phyloP scores from a whole-genome alignment of 805 yeast genomes.

The Saccharomycopsis sp. region DNA sequence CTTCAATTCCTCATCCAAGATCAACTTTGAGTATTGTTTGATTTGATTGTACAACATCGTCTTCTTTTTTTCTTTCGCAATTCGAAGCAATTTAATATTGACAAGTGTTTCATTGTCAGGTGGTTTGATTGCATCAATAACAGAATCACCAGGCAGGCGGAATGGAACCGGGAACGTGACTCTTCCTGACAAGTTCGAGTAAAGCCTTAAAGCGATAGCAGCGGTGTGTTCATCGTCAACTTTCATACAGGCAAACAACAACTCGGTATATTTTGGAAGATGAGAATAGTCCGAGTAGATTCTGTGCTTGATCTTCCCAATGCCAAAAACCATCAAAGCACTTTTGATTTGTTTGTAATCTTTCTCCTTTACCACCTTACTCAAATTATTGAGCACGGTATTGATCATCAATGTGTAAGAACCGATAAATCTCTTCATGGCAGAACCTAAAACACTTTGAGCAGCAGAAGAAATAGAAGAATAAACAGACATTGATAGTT shows the following conservation, averaged over 20 bases:
- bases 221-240: constrained; percentile 50
- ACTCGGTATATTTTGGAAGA: constrained; percentile 36
- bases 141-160: constrained; percentile 41
- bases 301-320: constrained; percentile 49
- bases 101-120: constrained; percentile 48
- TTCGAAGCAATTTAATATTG: constrained; percentile 48
- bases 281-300: constrained; percentile 49
- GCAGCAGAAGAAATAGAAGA: constrained; percentile 63
- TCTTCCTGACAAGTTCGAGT: constrained; percentile 32
- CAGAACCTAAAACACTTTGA: constrained; percentile 53
- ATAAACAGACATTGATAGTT: constrained; percentile 59
- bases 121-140: constrained; percentile 41
- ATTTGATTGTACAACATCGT: constrained; percentile 33
- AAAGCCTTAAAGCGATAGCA: constrained; percentile 43
- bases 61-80: constrained; percentile 58
- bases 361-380: constrained; percentile 38
- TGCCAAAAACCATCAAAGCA: constrained; percentile 47
- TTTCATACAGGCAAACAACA: constrained; percentile 46
- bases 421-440: constrained; percentile 62
- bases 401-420: constrained; percentile 49
- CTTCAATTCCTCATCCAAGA: constrained; percentile 21
- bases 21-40: constrained; percentile 34
- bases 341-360: constrained; percentile 54
- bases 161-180: constrained; percentile 43
- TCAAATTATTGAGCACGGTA: constrained; percentile 39